Evolutionary conservation across 257 asterid genomes (phyloP), one percentile per base, ranked within the genome.

Genomic region (Datura wrightii): DNA sequence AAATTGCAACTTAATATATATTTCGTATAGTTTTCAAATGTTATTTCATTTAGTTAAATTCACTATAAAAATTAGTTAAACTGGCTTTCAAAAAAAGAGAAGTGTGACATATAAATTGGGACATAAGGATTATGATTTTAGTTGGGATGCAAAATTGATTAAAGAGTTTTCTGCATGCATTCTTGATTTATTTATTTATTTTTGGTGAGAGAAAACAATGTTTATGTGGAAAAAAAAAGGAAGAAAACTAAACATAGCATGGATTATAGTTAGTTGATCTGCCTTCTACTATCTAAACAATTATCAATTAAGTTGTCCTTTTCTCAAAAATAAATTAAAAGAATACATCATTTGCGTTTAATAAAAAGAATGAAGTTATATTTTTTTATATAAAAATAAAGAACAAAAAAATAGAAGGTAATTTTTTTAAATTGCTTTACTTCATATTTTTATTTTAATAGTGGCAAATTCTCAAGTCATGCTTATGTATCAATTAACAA

Each of bases 1-100:
- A 8, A 66, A 37, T 5, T 3, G 6, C 1, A 2, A 34, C 0
- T 0, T 31, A 63, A 5, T 4, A 8, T 63, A 0, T 0, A 10
- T 59, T 62, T 63, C 1, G 2, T 13, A 65, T 65, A 36, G 0
- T 66, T 66, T 36, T 15, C 1, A 0, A 37, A 7, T 67, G 0
- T 37, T 0, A 24, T 24, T 24, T 24, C 31, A 24, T 24, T 24
- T 24, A 24, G 31, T 24, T 24, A 24, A 24, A 24, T 24, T 24
- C 31, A 24, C 31, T 24, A 24, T 24, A 24, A 24, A 24, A 24
- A 24, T 24, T 24, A 24, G 1, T 24, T 24, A 24, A 24, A 24
- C 1, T 24, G 31, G 31, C 31, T 24, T 24, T 24, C 31, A 1
- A 24, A 24, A 24, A 24, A 0, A 0, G 1, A 65, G 34, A 54